These are phyloP conservation scores for Sarocladium oryzae DNA, from an alignment of 2,329 filamentous ascomycete species.

Conservation along the genomic window DNA sequence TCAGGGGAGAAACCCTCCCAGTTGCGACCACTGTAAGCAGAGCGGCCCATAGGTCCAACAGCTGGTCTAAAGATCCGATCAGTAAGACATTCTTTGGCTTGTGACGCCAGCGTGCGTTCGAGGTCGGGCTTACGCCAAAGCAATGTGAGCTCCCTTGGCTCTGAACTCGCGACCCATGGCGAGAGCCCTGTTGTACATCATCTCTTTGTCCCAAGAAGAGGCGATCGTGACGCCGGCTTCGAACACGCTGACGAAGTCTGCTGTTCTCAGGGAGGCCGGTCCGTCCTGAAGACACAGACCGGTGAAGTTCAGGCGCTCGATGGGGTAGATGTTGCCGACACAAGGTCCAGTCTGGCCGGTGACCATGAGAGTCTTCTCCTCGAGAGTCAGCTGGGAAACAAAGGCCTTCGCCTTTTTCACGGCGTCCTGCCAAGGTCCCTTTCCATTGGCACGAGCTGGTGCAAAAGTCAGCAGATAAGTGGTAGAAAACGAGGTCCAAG, in stretches of 20 bases:
- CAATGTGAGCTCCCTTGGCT: conserved; percentile 66
- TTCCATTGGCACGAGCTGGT: conserved; percentile 30
- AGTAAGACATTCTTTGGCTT: too few species aligned
- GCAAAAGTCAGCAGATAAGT: neutral
- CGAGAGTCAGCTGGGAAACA: conserved; percentile 21
- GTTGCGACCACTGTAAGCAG: conserved; percentile 48
- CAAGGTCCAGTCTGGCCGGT: conserved; percentile 27
- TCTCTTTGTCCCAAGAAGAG: conserved; percentile 59
- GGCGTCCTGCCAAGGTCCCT: conserved; percentile 28
- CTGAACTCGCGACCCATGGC: conserved; percentile 48
- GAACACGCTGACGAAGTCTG: conserved; percentile 40
- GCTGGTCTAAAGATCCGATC: conserved; percentile 21
- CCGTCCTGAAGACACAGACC: conserved; percentile 36
- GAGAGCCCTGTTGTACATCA: conserved; percentile 57
- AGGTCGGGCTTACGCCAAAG: conserved; percentile 41
- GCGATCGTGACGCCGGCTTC: conserved; percentile 56
- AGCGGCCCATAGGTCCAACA: conserved; percentile 36
- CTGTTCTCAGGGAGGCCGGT: conserved; percentile 22
- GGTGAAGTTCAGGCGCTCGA: conserved; percentile 33
- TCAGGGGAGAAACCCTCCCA: conserved; percentile 62
- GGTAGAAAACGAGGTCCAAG: conserved; percentile 1
- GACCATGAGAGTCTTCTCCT: conserved; percentile 27
- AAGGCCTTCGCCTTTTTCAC: conserved; percentile 29
- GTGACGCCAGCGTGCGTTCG: too few species aligned
- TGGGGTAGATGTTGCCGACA: conserved; percentile 29